Evolutionary conservation across 768 basidiomycete species (phyloP).

Genomic region (Floccularia luteovirens): DNA sequence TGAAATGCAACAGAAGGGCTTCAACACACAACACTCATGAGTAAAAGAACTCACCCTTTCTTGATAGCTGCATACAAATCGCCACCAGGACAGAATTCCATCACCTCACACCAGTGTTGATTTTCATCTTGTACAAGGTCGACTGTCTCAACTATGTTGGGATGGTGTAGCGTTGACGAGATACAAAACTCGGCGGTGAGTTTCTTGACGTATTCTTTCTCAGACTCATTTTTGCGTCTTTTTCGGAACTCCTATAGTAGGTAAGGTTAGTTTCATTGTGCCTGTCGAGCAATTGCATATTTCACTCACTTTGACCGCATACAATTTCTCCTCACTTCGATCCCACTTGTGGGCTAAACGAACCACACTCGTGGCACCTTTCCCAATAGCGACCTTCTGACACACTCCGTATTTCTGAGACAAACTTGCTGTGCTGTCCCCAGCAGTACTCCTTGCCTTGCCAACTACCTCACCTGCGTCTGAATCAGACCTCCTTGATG

Average conservation of each 20-base stretch:
- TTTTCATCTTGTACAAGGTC: conserved; percentile 98
- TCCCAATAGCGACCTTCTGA: conserved; percentile 94
- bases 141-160: conserved; percentile 96
- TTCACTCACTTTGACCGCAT: conserved; percentile 85
- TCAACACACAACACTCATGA: background rate
- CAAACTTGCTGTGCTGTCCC: conserved; percentile 37
- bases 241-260: conserved; percentile 87
- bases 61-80: conserved; percentile 99
- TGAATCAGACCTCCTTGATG: conserved; percentile 59
- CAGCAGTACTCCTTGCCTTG: conserved; percentile 28
- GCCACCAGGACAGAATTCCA: conserved; percentile 99
- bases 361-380: conserved; percentile 97
- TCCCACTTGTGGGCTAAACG: conserved; percentile 99
- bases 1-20: background rate
- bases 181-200: conserved; percentile 99
- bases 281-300: conserved; percentile 2
- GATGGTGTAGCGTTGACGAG: conserved; percentile 88
- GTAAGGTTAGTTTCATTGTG: conserved; percentile 2
- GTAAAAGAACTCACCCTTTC: conserved; percentile 53
- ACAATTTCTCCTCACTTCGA: conserved; percentile 90
- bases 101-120: conserved; percentile 98
- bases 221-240: conserved; percentile 94
- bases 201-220: conserved; percentile 99
- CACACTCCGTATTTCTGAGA: conserved; percentile 95
- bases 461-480: conserved; percentile 31